Conservation (phyloP, 495 filamentous ascomycete species). For the Patellaria atrata region DNA sequence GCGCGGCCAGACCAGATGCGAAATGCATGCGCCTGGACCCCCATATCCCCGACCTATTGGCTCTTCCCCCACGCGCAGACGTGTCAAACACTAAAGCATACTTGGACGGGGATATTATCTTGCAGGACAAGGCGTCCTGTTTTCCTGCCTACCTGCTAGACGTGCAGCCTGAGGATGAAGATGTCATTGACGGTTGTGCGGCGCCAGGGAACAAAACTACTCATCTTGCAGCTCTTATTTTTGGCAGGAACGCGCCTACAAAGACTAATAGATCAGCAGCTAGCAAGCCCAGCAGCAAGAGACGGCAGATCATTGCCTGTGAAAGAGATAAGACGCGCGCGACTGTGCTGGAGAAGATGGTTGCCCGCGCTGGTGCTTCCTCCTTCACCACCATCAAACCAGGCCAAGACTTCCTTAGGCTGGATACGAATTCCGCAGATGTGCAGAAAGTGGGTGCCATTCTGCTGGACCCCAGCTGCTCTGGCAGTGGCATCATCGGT, state of each 20-base stretch:
- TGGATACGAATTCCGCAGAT: constrained; percentile 42
- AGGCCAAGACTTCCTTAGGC: constrained; percentile 64
- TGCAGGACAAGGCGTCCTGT: constrained; percentile 95
- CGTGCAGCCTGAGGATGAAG: constrained; percentile 41
- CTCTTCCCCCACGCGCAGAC: constrained; percentile 51
- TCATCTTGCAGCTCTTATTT: constrained; percentile 60
- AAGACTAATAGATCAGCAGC: constrained; percentile 1
- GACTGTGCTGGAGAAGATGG: constrained; percentile 66
- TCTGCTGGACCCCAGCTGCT: constrained; percentile 84
- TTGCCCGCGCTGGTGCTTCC: constrained; percentile 56
- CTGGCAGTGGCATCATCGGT: constrained; percentile 84
- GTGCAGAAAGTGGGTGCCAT: constrained; percentile 52
- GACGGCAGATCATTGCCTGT: constrained; percentile 43
- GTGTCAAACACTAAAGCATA: constrained; percentile 59
- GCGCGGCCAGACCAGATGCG: constrained; percentile 11
- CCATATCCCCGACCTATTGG: constrained; percentile 71
- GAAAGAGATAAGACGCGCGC: constrained; percentile 55
- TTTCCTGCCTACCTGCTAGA: constrained; percentile 82
- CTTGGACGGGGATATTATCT: constrained; percentile 56
- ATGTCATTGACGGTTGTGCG: constrained; percentile 78
- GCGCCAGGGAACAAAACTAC: constrained; percentile 97
- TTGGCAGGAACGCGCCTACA: constrained; percentile 24
- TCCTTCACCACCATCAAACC: constrained; percentile 46
- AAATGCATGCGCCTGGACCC: constrained; percentile 48
- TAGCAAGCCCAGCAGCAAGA: neutral